A percentile compares a stretch with the other conserved stretches of the same genome.
Conservation (phyloP, 1,139 yeast genomes). For the Yueomyces sp. region DNA sequence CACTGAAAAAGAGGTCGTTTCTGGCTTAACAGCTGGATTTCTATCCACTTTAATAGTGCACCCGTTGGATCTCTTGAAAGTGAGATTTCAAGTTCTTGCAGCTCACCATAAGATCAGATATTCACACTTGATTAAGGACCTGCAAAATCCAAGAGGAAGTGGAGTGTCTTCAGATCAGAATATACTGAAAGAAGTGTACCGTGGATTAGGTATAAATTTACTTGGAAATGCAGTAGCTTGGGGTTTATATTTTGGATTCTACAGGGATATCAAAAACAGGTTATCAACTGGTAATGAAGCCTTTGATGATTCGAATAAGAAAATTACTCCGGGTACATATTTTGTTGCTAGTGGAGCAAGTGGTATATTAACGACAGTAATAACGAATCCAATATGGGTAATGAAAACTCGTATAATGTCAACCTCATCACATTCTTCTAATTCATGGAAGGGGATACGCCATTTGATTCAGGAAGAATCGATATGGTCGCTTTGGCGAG, state of each 20-base stretch:
- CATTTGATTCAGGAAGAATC: slow-evolving; percentile 54
- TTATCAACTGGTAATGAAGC: not conserved
- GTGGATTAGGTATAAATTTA: slow-evolving; percentile 74
- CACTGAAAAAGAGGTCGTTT: slow-evolving; percentile 40
- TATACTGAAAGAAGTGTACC: slow-evolving; percentile 33
- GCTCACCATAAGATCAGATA: slow-evolving; percentile 10
- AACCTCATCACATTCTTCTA: slow-evolving; percentile 32
- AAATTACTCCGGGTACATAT: slow-evolving; percentile 25
- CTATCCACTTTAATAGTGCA: slow-evolving; percentile 71
- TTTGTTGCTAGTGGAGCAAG: slow-evolving; percentile 48
- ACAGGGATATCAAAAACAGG: slow-evolving; percentile 30
- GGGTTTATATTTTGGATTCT: slow-evolving; percentile 73
- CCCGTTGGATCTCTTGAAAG: slow-evolving; percentile 77
- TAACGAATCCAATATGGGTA: slow-evolving; percentile 95
- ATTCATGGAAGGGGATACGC: slow-evolving; percentile 43
- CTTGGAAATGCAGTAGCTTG: slow-evolving; percentile 80
- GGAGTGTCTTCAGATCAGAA: not conserved
- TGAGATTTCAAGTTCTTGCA: slow-evolving; percentile 49
- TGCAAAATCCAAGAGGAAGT: slow-evolving; percentile 4
- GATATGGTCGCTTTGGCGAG: slow-evolving; percentile 61
- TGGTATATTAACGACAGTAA: slow-evolving; percentile 58
- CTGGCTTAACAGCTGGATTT: slow-evolving; percentile 80
- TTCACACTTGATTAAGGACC: slow-evolving; percentile 11
- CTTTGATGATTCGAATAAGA: slow-evolving; percentile 1
- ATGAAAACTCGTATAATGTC: slow-evolving; percentile 82